Conservation (phyloP, 2,329 filamentous ascomycete species). For the Sporothrix luriei region DNA sequence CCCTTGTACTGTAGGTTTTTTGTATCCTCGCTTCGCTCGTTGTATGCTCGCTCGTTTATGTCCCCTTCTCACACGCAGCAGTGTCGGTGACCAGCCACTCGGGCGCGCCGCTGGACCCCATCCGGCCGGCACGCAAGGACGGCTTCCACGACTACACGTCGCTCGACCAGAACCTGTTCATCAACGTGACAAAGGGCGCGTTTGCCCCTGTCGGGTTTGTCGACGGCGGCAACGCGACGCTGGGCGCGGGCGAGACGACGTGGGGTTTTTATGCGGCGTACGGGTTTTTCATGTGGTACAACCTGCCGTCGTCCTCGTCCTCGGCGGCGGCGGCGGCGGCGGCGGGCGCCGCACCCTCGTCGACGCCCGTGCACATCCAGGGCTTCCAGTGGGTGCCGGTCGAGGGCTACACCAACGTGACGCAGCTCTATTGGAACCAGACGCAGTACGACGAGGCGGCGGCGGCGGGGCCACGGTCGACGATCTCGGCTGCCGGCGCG, state of each 20-base stretch:
- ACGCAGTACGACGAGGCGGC: conserved; percentile 34
- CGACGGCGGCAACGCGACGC: conserved; percentile 27
- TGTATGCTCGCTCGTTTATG: too few species aligned
- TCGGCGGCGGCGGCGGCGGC: too few species aligned
- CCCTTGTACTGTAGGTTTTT: conserved; percentile 26
- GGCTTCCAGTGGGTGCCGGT: conserved; percentile 34
- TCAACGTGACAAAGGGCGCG: conserved; percentile 32
- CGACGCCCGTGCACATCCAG: conserved; percentile 23
- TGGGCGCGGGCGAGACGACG: conserved; percentile 32
- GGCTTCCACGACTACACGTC: conserved; percentile 29
- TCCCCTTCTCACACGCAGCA: background rate
- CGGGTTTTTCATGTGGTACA: conserved; percentile 31
- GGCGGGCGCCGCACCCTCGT: too few species aligned
- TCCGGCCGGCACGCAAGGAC: conserved; percentile 20
- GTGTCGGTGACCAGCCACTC: conserved; percentile 30
- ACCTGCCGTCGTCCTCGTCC: background rate
- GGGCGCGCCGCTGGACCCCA: conserved; percentile 21
- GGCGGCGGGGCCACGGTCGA: background rate
- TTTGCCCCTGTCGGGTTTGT: conserved; percentile 33
- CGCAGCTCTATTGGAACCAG: conserved; percentile 36
- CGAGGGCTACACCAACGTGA: conserved; percentile 18
- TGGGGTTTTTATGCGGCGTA: conserved; percentile 33
- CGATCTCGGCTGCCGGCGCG: conserved; percentile 5
- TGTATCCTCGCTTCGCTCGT: background rate
- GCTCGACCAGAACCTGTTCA: conserved; percentile 28